A percentile compares a stretch with the other conserved stretches of the same genome.
Evolutionary conservation across 441 rosid genomes (phyloP).

Genomic region (Mallotus repandus): DNA sequence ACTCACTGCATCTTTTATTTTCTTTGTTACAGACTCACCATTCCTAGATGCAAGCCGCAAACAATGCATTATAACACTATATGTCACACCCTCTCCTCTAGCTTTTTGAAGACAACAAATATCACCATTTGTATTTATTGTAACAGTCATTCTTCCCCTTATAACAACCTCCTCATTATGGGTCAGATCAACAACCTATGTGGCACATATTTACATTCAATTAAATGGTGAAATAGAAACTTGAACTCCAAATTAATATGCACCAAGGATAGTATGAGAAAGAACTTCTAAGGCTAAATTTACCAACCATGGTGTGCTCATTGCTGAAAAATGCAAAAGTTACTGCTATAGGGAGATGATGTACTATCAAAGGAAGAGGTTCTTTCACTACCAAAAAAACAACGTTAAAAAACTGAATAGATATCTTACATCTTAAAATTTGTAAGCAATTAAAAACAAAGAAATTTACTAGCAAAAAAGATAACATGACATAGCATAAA

Average conservation of each 20-base stretch:
- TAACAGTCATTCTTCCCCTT: conserved; percentile 89
- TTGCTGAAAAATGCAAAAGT: conserved; percentile 76
- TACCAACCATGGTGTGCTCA: conserved; percentile 64
- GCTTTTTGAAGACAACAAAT: conserved; percentile 81
- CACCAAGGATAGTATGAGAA: neutral
- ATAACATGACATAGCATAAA: neutral
- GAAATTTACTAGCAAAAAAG: neutral
- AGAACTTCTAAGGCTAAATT: conserved; percentile 5
- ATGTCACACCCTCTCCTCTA: conserved; percentile 73
- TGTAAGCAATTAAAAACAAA: neutral
- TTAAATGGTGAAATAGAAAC: neutral
- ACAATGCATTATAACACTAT: conserved; percentile 73
- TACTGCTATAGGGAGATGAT: conserved; percentile 92
- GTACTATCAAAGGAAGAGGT: conserved; percentile 84
- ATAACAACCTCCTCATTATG: conserved; percentile 82
- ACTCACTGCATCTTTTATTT: conserved; percentile 64
- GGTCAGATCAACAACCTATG: conserved; percentile 65
- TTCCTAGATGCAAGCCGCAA: conserved; percentile 63
- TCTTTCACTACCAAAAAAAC: conserved; percentile 52
- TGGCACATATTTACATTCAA: conserved; percentile 19
- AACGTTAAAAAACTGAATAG: conserved; percentile 18
- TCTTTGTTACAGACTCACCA: conserved; percentile 71
- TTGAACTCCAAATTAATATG: conserved; percentile 9
- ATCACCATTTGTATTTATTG: conserved; percentile 82
- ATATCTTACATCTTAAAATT: neutral